Evolutionary conservation across 768 basidiomycete genomes (phyloP).

Genomic region (Pisolithus microcarpus): DNA sequence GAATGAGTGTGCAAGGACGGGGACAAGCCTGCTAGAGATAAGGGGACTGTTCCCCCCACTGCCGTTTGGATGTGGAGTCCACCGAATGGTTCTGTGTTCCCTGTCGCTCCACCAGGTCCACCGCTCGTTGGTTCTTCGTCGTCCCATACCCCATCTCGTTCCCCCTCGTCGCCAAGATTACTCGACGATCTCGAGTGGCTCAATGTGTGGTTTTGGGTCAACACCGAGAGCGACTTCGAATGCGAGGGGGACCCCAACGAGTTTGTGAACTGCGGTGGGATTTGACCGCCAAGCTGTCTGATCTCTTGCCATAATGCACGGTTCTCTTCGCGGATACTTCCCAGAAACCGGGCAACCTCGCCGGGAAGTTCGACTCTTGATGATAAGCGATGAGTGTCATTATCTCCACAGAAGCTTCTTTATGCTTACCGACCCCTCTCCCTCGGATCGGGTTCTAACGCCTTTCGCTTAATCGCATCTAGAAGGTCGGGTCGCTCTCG

Average conservation of each 20-base stretch:
- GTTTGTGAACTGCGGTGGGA: constrained; percentile 13
- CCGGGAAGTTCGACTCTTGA: constrained; percentile 75
- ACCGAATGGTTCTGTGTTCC: background rate
- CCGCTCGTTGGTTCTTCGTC: constrained; percentile 16
- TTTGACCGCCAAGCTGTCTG: constrained; percentile 12
- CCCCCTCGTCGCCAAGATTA: constrained; percentile 20
- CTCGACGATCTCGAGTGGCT: constrained; percentile 23
- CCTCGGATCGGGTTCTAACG: constrained; percentile 70
- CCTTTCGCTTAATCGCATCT: constrained; percentile 83
- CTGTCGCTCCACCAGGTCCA: constrained; percentile 8
- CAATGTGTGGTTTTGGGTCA: constrained; percentile 10
- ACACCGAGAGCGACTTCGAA: constrained; percentile 3
- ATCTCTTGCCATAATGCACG: constrained; percentile 44
- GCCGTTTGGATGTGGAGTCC: background rate
- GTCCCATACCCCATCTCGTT: constrained; percentile 24
- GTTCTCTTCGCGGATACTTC: constrained; percentile 68
- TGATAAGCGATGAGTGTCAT: constrained; percentile 2
- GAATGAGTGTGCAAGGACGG: background rate
- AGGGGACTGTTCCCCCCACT: background rate
- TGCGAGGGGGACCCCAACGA: constrained; percentile 7
- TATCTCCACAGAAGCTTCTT: background rate
- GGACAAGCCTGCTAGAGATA: background rate
- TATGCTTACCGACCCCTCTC: constrained; percentile 21
- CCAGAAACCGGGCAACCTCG: constrained; percentile 51
- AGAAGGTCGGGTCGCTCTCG: constrained; percentile 74